Base-by-base conservation (phyloP, 805 yeast genomes). In the Ogataea salicorniae region DNA sequence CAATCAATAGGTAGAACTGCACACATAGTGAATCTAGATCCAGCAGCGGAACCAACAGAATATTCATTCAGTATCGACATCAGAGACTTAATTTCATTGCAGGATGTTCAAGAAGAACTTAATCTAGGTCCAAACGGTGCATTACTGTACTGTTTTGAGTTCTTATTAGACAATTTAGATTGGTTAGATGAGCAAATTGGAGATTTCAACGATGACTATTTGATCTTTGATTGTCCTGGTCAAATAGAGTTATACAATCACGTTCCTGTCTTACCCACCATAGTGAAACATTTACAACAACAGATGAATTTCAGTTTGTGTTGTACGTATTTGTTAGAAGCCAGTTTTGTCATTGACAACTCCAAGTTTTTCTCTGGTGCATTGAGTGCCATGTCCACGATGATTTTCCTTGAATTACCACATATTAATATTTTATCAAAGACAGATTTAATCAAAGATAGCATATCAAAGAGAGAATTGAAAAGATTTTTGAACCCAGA, bases 171-270 rank as follows among this genome's bases (percentile, higher is more conserved):
- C 39, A 94, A 94, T 61, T 64, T 94, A 51, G 99, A 94, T 69
- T 94, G 99, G 99, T 70, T 94, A 33, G 99, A 92, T 58, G 97
- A 92, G 58, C 96, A 92, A 62, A 85, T 94, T 49, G 99, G 99
- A 16, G 98, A 94, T 53, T 94, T 74, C 62, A 91, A 87, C 57
- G 98, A 94, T 61, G 99, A 94, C 60, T 92, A 88, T 60, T 72
- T 92, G 55, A 89, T 92, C 29, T 90, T 92, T 64, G 98, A 92
- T 64, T 91, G 97, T 67, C 98, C 98, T 0, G 98, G 98, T 0
- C 98, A 92, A 63, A 91, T 92, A 51, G 99, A 92, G 66, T 73
- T 92, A 20, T 92, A 92, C 62, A 89, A 95, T 6, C 99, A 94
- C 67, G 80, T 92, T 34, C 98, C 98, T 0, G 92, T 90, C 7